Conservation (phyloP, 2,329 filamentous ascomycete genomes). For the Keithomyces neogunnii region DNA sequence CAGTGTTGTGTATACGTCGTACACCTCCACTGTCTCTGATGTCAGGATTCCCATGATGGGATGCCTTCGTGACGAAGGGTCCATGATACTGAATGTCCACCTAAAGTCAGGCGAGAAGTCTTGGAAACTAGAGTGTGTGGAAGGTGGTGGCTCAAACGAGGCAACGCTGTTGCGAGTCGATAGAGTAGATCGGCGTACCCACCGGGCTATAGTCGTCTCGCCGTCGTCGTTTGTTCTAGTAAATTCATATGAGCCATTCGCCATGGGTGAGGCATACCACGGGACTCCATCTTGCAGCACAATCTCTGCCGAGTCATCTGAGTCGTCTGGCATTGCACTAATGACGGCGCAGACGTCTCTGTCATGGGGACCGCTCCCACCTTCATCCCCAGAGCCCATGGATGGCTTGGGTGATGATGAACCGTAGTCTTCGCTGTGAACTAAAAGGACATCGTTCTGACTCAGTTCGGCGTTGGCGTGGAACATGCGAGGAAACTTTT, state of each 20-base stretch:
- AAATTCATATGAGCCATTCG: slow-evolving; percentile 59
- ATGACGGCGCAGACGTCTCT: slow-evolving; percentile 59
- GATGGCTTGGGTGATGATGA: slow-evolving; percentile 17
- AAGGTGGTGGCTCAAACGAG: slow-evolving; percentile 11
- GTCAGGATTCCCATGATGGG: slow-evolving; percentile 66
- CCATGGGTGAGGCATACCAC: slow-evolving; percentile 45
- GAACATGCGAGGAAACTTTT: slow-evolving; percentile 56
- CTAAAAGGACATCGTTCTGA: slow-evolving; percentile 60
- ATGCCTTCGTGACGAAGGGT: slow-evolving; percentile 59
- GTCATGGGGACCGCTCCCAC: slow-evolving; percentile 34
- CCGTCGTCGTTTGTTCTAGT: slow-evolving; percentile 50
- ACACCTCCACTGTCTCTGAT: slow-evolving; percentile 55
- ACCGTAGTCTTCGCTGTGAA: slow-evolving; percentile 61
- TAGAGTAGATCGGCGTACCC: slow-evolving; percentile 46
- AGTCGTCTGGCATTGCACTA: slow-evolving; percentile 43
- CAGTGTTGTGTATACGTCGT: slow-evolving; percentile 56
- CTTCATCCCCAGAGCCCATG: slow-evolving; percentile 30
- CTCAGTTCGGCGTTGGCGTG: slow-evolving; percentile 55
- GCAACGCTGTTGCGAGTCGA: slow-evolving; percentile 9
- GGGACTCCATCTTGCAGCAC: slow-evolving; percentile 55
- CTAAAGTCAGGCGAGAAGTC: slow-evolving; percentile 35
- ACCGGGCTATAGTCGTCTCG: slow-evolving; percentile 52
- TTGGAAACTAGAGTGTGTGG: slow-evolving; percentile 15
- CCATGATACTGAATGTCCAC: slow-evolving; percentile 72
- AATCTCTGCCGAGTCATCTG: slow-evolving; percentile 53